A percentile compares a stretch with the other conserved stretches of the same genome.
Evolutionary conservation across 2,329 filamentous ascomycete species (phyloP).

Genomic region (Ceratocystis smalleyi): DNA sequence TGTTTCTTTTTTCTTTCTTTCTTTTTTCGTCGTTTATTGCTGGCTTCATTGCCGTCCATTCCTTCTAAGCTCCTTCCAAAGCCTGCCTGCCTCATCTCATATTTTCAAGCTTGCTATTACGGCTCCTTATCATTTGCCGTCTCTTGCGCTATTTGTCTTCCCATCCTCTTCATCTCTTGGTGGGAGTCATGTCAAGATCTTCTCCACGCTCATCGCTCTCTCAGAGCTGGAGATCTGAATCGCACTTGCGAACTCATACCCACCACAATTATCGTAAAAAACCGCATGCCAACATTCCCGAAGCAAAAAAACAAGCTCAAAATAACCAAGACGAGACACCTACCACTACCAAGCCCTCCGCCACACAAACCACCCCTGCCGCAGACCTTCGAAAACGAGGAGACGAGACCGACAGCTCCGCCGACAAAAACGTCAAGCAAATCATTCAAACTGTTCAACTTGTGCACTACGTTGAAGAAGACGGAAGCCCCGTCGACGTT

Average conservation of each 20-base stretch:
- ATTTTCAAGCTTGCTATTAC: background rate
- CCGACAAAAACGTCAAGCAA: slow-evolving; percentile 25
- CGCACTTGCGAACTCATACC: slow-evolving; percentile 10
- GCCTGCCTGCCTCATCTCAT: background rate
- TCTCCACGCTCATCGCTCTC: slow-evolving; percentile 12
- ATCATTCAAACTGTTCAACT: slow-evolving; percentile 41
- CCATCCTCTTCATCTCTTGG: background rate
- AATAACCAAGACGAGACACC: background rate
- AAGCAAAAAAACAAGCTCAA: background rate
- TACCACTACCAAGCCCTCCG: background rate
- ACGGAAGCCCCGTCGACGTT: slow-evolving; percentile 31
- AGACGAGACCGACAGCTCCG: background rate
- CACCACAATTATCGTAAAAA: slow-evolving; percentile 17
- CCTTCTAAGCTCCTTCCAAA: slow-evolving; percentile 16
- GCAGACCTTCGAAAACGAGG: slow-evolving; percentile 9
- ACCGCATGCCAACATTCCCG: slow-evolving; percentile 13
- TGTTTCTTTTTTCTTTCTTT: slow-evolving; percentile 8
- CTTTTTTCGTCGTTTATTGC: background rate
- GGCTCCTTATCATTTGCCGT: background rate
- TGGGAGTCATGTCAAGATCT: slow-evolving; percentile 12
- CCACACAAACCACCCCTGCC: background rate
- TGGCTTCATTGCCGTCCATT: slow-evolving; percentile 1
- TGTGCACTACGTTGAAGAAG: slow-evolving; percentile 36
- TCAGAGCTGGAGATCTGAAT: slow-evolving; percentile 5
- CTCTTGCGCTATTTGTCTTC: background rate